phyloP scores from a whole-genome alignment of 306 rosid genomes.

The Dicorynia guianensis region DNA sequence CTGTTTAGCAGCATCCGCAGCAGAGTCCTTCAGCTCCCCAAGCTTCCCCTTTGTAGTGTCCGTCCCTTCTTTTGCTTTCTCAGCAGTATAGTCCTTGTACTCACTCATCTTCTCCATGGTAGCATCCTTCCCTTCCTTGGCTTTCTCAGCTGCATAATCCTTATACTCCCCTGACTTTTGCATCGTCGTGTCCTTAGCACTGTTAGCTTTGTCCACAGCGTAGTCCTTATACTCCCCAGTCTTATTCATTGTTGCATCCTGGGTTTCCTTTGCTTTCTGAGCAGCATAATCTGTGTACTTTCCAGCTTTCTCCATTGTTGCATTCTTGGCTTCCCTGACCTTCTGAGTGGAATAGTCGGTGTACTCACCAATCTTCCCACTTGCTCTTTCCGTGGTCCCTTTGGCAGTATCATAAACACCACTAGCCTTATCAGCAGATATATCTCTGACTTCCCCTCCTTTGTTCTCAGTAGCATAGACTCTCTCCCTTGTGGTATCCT shows the following conservation, averaged over 20 bases:
- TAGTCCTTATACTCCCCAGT: slow-evolving; percentile 43
- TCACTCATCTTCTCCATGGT: slow-evolving; percentile 28
- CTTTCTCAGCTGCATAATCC: slow-evolving; percentile 38
- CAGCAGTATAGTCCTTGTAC: slow-evolving; percentile 44
- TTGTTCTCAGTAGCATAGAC: background rate
- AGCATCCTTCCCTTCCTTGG: slow-evolving; percentile 33
- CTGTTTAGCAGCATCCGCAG: slow-evolving; percentile 49
- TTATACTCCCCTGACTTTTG: slow-evolving; percentile 43
- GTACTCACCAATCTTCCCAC: slow-evolving; percentile 27
- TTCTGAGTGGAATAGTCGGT: slow-evolving; percentile 27
- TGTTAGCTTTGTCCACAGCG: slow-evolving; percentile 41
- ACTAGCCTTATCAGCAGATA: background rate
- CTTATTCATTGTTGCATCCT: slow-evolving; percentile 34
- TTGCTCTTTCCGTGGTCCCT: background rate
- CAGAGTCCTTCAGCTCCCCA: slow-evolving; percentile 57
- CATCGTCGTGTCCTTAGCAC: slow-evolving; percentile 41
- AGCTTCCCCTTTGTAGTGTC: slow-evolving; percentile 56
- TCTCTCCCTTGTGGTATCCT: slow-evolving; percentile 4
- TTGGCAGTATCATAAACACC: slow-evolving; percentile 5
- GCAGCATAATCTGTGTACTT: slow-evolving; percentile 26
- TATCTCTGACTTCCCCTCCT: slow-evolving; percentile 4
- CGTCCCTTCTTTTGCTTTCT: slow-evolving; percentile 62
- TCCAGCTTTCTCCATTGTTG: slow-evolving; percentile 15
- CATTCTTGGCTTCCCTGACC: slow-evolving; percentile 36
- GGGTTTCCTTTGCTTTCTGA: slow-evolving; percentile 42